These are phyloP conservation scores for Euphorbia corollata DNA, from an alignment of 441 rosid genomes.

Conservation along the genomic window DNA sequence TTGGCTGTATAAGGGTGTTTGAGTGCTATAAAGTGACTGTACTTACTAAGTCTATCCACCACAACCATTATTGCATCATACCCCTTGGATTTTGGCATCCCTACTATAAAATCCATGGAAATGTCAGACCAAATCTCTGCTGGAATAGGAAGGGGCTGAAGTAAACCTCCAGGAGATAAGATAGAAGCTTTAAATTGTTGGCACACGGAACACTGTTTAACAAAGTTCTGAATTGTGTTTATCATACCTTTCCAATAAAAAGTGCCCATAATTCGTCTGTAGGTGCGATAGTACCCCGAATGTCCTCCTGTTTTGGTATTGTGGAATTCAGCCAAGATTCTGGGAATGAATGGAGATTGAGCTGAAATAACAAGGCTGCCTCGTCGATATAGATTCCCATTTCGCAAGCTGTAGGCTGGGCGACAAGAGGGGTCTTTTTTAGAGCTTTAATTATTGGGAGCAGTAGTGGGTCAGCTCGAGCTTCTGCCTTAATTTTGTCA, in stretches of 20 bases:
- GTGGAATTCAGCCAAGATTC: neutral
- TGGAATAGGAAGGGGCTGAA: neutral
- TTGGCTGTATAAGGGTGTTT: neutral
- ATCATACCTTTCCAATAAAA: neutral
- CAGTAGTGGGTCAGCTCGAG: too few relatives aligned
- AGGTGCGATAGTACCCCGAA: neutral
- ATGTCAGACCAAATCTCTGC: neutral
- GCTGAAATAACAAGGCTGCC: neutral
- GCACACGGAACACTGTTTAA: neutral
- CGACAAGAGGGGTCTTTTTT: too few relatives aligned
- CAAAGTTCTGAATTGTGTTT: neutral
- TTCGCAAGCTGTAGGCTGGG: too few relatives aligned
- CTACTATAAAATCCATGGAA: neutral
- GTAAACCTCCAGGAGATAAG: neutral
- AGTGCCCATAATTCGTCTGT: neutral
- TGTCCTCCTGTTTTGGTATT: neutral
- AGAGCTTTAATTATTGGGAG: too few relatives aligned
- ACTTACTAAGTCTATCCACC: neutral
- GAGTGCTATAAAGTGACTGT: neutral
- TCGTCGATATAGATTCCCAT: neutral
- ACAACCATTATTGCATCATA: neutral
- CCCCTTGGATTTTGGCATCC: neutral
- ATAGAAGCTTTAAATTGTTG: neutral
- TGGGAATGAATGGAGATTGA: neutral
- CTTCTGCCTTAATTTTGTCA: too few relatives aligned